Evolutionary conservation across 1,284 basidiomycete species (phyloP).

Genomic region (Papiliotrema terrestris): DNA sequence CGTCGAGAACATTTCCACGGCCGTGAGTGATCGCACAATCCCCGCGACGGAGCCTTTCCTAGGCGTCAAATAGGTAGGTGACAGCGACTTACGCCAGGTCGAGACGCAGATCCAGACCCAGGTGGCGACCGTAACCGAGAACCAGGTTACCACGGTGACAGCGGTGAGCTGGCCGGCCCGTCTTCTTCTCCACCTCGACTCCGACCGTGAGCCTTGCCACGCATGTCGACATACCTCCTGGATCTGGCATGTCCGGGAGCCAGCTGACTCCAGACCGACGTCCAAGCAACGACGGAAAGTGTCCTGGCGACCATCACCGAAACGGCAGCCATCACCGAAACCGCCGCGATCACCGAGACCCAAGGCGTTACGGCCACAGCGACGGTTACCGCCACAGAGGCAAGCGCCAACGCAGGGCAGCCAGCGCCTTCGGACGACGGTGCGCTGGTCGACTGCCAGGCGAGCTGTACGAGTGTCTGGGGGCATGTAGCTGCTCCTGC

Average conservation of each 20-base stretch:
- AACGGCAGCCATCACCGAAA: neutral
- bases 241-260: too few relatives aligned
- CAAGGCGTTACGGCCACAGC: constrained; percentile 5
- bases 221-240: too few relatives aligned
- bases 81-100: neutral
- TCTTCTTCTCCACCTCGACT: too few relatives aligned
- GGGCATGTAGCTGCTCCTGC: neutral
- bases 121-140: constrained; percentile 1
- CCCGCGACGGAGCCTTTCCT: too few relatives aligned
- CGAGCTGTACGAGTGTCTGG: constrained; percentile 9
- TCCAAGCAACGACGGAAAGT: neutral
- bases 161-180: neutral
- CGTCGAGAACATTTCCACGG: neutral
- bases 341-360: constrained; percentile 1
- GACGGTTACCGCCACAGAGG: constrained; percentile 3
- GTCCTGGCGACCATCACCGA: too few relatives aligned
- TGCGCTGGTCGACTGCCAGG: constrained; percentile 3
- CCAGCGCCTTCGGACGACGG: neutral
- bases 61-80: too few relatives aligned
- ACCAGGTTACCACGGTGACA: constrained; percentile 1
- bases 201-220: too few relatives aligned
- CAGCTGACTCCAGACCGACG: constrained; percentile 2
- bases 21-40: neutral
- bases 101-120: constrained; percentile 2
- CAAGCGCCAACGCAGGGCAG: neutral